A percentile compares a stretch with the other conserved stretches of the same genome.
These are phyloP conservation scores for Clonostachys rhizophaga DNA, from an alignment of 2,329 filamentous ascomycete species.

Conservation along the genomic window DNA sequence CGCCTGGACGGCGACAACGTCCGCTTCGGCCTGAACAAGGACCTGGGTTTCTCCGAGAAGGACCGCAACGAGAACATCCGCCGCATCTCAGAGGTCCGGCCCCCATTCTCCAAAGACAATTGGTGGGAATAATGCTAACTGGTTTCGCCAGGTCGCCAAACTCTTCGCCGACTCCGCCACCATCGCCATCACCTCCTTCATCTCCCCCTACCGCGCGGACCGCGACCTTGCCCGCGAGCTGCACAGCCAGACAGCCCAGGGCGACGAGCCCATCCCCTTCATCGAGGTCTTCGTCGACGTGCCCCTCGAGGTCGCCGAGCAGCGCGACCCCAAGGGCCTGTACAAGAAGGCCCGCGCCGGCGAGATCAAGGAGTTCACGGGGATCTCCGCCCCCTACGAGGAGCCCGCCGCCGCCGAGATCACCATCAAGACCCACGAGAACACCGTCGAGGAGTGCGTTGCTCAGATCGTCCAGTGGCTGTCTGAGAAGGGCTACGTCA, in stretches of 20 bases:
- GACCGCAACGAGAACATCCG: constrained; percentile 98
- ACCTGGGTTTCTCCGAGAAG: constrained; percentile 88
- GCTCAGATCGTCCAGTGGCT: constrained; percentile 78
- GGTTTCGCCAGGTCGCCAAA: constrained; percentile 66
- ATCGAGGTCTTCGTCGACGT: constrained; percentile 94
- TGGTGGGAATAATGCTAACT: not conserved
- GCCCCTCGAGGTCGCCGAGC: constrained; percentile 84
- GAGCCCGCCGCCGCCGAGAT: constrained; percentile 82
- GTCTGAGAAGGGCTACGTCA: constrained; percentile 55
- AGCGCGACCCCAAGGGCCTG: constrained; percentile 93
- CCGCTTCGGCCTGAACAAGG: constrained; percentile 96
- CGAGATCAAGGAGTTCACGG: constrained; percentile 96
- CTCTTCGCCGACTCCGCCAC: constrained; percentile 89
- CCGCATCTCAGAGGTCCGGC: constrained; percentile 73
- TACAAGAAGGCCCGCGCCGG: constrained; percentile 96
- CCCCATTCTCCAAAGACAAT: not conserved
- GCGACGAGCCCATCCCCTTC: constrained; percentile 70
- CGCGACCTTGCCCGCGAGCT: constrained; percentile 76
- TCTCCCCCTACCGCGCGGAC: constrained; percentile 89
- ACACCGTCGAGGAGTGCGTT: constrained; percentile 84
- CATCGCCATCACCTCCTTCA: constrained; percentile 92
- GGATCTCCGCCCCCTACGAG: constrained; percentile 93
- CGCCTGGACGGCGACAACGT: constrained; percentile 97
- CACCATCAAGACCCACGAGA: constrained; percentile 76
- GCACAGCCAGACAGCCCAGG: constrained; percentile 54